Conservation (phyloP, 768 basidiomycete genomes). For the Boletus subparvulus region DNA sequence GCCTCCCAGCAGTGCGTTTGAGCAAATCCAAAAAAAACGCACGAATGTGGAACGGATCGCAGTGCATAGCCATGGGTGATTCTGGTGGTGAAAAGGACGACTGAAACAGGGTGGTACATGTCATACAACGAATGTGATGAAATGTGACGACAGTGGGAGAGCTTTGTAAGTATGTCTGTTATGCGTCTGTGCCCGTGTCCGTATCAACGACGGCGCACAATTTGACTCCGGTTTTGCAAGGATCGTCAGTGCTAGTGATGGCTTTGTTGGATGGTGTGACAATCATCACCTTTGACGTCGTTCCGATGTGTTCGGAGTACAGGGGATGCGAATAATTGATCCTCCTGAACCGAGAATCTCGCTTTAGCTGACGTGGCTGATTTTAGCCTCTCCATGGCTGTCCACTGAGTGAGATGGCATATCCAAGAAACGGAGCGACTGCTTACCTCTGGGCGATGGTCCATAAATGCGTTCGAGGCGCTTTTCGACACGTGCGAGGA, state of each 20-base stretch:
- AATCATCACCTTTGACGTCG: background rate
- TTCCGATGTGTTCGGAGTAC: conserved; percentile 15
- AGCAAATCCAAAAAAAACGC: too few species aligned
- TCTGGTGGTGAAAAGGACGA: too few species aligned
- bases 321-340: too few species aligned
- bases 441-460: conserved; percentile 16
- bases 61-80: too few species aligned
- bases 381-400: conserved; percentile 19
- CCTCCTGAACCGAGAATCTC: conserved; percentile 8
- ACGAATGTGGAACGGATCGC: too few species aligned
- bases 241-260: too few species aligned
- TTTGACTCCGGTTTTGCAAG: conserved; percentile 3
- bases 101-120: too few species aligned
- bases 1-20: too few species aligned
- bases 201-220: conserved; percentile 1
- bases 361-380: conserved; percentile 17
- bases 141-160: conserved; percentile 9
- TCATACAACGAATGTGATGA: background rate
- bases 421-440: background rate
- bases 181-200: conserved; percentile 8
- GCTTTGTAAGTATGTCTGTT: too few species aligned
- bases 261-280: background rate
- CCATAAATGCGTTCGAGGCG: conserved; percentile 35
- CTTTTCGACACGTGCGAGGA: conserved; percentile 25
- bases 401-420: background rate